phyloP scores from a whole-genome alignment of 768 basidiomycete genomes.

The Leccinum uliginosum region DNA sequence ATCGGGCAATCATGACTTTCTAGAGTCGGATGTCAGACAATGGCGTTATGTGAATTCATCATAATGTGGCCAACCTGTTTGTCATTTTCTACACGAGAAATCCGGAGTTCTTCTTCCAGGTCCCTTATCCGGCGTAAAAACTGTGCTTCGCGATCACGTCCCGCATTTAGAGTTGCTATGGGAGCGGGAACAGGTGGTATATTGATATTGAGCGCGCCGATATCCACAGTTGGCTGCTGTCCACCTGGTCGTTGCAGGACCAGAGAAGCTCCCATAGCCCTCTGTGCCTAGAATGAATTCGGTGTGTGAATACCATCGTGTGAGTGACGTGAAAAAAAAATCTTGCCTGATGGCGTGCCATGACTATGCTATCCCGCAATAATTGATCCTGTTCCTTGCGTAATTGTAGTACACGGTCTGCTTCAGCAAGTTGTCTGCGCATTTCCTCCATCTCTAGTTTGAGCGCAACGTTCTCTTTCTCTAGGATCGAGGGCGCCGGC shows the following conservation, averaged over 20 bases:
- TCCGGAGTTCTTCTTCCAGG: slow-evolving; percentile 73
- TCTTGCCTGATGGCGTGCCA: slow-evolving; percentile 62
- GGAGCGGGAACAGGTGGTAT: slow-evolving; percentile 44
- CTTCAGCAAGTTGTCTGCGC: slow-evolving; percentile 53
- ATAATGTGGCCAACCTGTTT: slow-evolving; percentile 57
- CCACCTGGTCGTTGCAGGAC: slow-evolving; percentile 44
- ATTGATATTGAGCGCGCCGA: slow-evolving; percentile 55
- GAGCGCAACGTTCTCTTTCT: slow-evolving; percentile 63
- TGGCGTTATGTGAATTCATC: not conserved
- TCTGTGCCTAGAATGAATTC: slow-evolving; percentile 56
- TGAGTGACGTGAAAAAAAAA: not conserved
- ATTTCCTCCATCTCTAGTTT: slow-evolving; percentile 56
- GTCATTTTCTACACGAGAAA: slow-evolving; percentile 66
- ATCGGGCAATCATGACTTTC: slow-evolving; percentile 81
- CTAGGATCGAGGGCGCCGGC: slow-evolving; percentile 43
- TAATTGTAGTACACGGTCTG: slow-evolving; percentile 61
- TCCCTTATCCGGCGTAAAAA: slow-evolving; percentile 56
- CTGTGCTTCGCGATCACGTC: slow-evolving; percentile 53
- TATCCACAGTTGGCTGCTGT: slow-evolving; percentile 42
- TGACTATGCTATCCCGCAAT: slow-evolving; percentile 75
- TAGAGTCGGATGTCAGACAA: slow-evolving; percentile 37
- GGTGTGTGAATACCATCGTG: slow-evolving; percentile 1
- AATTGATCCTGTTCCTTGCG: slow-evolving; percentile 78
- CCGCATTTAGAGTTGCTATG: slow-evolving; percentile 46
- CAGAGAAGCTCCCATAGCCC: slow-evolving; percentile 68